Base-by-base conservation (phyloP, 371 early-diverging fungal genomes). In the Mucor velutinosus region DNA sequence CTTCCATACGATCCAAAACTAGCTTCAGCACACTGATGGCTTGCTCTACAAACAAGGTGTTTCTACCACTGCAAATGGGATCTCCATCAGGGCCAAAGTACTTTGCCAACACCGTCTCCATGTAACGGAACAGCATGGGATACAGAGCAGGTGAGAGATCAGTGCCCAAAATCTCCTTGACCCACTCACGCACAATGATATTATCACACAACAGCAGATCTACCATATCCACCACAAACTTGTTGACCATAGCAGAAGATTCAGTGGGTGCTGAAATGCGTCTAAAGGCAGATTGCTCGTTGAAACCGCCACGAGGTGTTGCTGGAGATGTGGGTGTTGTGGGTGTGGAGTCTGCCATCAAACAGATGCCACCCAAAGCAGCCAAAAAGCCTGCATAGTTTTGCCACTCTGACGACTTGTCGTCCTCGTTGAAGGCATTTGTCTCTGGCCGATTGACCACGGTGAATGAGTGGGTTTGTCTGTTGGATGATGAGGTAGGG, bases 1-100 rank as follows among this genome's bases (percentile, higher is more conserved):
- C 89, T 37, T 89, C 89, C 77, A 92, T 88, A 29, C 95, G 93
- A 33, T 97, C 96, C 37, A 94, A 74, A 0, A 94, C 91, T 30
- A 92, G 75, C 65, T 93, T 93, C 43, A 96, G 82, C 1, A 97
- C 94, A 35, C 90, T 90, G 32, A 95, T 93, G 37, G 92, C 91
- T 74, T 94, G 94, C 70, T 95, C 96, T 21, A 95, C 91, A 85
- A 94, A 94, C 65, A 95, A 80, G 4, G 95, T 95, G 73, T 92
- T 92, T 32, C 91, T 88, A 19, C 92, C 90, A 37, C 87, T 90
- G 59, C 90, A 90, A 58, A 85, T 85, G 35, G 90, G 90, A 57
- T 95, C 94, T 29, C 91, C 91, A 19, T 87, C 88, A 14, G 85
- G 70, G 64, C 86, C 92, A 81, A 95, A 93, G 76, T 95, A 94